Evolutionary conservation across 257 asterid species (phyloP).

Genomic region (Gardenia jasminoides): DNA sequence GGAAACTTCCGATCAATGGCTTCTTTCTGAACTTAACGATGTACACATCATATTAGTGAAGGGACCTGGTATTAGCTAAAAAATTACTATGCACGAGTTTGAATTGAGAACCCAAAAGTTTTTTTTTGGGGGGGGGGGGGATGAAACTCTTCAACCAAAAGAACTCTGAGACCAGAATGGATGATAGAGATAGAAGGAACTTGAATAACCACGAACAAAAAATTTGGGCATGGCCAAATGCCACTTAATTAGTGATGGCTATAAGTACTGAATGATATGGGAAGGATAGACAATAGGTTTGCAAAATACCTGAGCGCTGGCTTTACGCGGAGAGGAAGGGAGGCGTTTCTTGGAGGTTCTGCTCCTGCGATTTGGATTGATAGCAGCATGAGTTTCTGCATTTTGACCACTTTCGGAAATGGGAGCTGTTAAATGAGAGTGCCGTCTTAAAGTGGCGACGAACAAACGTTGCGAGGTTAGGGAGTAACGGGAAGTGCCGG

Average conservation of each 20-base stretch:
- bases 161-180: too few species aligned
- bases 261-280: too few species aligned
- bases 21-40: conserved; percentile 30
- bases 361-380: conserved; percentile 5
- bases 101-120: too few species aligned
- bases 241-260: too few species aligned
- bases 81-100: too few species aligned
- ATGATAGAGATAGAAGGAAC: too few species aligned
- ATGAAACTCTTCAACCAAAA: too few species aligned
- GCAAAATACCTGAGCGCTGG: conserved; percentile 21
- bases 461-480: conserved; percentile 28
- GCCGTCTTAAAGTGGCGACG: conserved; percentile 20
- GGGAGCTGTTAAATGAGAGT: conserved; percentile 18
- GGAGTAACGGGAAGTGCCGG: conserved; percentile 28
- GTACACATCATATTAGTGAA: neutral
- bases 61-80: neutral
- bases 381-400: conserved; percentile 4
- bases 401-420: conserved; percentile 6
- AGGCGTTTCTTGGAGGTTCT: conserved; percentile 17
- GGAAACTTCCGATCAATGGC: conserved; percentile 25
- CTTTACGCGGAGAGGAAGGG: conserved; percentile 11
- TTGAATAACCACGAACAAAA: too few species aligned
- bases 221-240: too few species aligned
- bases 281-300: too few species aligned
- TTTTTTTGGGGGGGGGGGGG: too few species aligned